Evolutionary conservation across 257 asterid species (phyloP).

Genomic region (Solanum chmielewskii): DNA sequence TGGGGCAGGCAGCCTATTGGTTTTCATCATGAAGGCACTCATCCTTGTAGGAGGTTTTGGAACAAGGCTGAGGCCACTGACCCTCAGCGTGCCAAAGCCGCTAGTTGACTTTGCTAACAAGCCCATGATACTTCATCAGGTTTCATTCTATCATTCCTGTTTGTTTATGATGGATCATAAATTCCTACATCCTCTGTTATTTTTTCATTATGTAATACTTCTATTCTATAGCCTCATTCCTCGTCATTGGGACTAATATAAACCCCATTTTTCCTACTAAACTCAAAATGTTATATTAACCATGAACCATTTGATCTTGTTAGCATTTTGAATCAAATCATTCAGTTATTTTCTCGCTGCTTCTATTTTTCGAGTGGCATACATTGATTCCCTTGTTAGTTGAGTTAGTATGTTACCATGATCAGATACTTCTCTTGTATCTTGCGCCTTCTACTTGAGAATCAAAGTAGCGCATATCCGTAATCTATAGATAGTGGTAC

Average conservation of each 20-base stretch:
- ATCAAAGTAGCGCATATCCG: not conserved
- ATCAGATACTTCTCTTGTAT: not conserved
- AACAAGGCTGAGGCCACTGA: slow-evolving; percentile 89
- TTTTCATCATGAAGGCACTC: slow-evolving; percentile 70
- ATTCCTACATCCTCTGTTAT: not conserved
- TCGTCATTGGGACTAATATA: not conserved
- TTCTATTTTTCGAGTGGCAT: not conserved
- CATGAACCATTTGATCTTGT: not conserved
- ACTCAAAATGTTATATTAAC: not conserved
- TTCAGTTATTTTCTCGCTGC: not conserved
- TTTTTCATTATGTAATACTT: not conserved
- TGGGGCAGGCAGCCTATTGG: not conserved
- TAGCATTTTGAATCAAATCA: not conserved
- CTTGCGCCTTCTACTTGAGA: not conserved
- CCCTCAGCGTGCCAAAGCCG: slow-evolving; percentile 86
- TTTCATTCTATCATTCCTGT: not conserved
- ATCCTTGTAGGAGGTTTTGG: slow-evolving; percentile 98
- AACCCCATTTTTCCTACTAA: not conserved
- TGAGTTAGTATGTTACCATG: not conserved
- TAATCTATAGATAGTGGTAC: not conserved
- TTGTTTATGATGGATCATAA: not conserved
- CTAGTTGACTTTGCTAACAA: slow-evolving; percentile 94
- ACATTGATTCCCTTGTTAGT: not conserved
- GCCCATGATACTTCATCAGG: slow-evolving; percentile 99
- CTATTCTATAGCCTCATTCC: not conserved